phyloP scores from a whole-genome alignment of 768 basidiomycete genomes.

The Infundibulicybe gibba region DNA sequence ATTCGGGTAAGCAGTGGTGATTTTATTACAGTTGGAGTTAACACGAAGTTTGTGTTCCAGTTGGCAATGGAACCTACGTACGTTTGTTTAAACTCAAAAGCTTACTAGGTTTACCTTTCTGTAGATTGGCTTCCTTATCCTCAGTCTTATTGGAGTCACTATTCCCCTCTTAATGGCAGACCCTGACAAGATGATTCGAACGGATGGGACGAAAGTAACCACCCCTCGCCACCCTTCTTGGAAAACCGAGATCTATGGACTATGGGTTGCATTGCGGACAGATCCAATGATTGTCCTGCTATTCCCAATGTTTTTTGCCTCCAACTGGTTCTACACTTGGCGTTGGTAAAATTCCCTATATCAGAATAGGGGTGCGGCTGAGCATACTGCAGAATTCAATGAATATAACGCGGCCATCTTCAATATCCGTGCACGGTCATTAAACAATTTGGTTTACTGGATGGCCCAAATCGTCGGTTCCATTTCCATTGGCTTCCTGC shows the following conservation, averaged over 20 bases:
- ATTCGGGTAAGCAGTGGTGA: conserved; percentile 29
- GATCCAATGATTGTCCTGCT: conserved; percentile 73
- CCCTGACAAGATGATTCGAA: conserved; percentile 68
- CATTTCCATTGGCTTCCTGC: conserved; percentile 61
- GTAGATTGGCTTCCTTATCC: conserved; percentile 72
- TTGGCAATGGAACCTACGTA: conserved; percentile 75
- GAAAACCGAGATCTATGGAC: conserved; percentile 69
- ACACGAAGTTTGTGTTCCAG: conserved; percentile 23
- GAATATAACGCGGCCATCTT: conserved; percentile 79
- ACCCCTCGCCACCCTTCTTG: conserved; percentile 68
- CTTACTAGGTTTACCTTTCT: conserved; percentile 1
- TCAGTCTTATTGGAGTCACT: conserved; percentile 64
- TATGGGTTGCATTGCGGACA: conserved; percentile 62
- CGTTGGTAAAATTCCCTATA: conserved; percentile 39
- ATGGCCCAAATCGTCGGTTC: conserved; percentile 75
- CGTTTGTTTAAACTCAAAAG: conserved; percentile 16
- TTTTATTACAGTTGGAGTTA: background rate
- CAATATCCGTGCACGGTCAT: conserved; percentile 71
- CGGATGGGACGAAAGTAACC: conserved; percentile 68
- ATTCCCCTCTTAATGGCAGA: conserved; percentile 72
- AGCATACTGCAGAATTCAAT: conserved; percentile 64
- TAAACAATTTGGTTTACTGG: conserved; percentile 84
- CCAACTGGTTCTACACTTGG: conserved; percentile 87
- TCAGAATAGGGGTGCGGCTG: conserved; percentile 1
- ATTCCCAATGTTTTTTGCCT: conserved; percentile 84